Percentiles rank a stretch among this genome's conserved stretches.
Evolutionary conservation across 2,329 filamentous ascomycete species (phyloP).

Genomic region (Monascus ruber): DNA sequence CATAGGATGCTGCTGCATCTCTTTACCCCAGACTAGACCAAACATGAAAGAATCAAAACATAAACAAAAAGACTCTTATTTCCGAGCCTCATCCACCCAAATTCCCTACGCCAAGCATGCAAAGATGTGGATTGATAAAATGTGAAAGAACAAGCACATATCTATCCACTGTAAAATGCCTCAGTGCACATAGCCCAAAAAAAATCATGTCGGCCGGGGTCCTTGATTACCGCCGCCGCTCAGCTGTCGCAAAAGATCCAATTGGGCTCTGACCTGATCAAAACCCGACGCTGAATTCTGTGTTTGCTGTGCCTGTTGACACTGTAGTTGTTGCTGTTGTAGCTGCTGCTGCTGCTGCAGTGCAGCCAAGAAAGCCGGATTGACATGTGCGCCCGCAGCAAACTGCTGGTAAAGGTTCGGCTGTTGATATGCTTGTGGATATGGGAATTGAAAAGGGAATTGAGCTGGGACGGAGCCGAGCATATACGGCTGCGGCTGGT

Average conservation of each 20-base stretch:
- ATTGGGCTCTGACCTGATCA: conserved; percentile 30
- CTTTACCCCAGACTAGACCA: too few species aligned
- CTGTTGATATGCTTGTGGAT: conserved; percentile 30
- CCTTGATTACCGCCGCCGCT: conserved; percentile 21
- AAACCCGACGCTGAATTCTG: conserved; percentile 24
- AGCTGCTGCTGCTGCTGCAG: conserved; percentile 31
- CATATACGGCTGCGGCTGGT: conserved; percentile 18
- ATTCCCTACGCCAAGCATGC: too few species aligned
- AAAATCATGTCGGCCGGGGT: conserved; percentile 15
- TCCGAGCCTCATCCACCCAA: too few species aligned
- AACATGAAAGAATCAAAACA: too few species aligned
- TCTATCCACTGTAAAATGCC: too few species aligned
- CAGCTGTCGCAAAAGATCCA: conserved; percentile 29
- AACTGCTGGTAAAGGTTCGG: conserved; percentile 32
- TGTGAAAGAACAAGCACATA: too few species aligned
- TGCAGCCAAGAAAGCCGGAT: conserved; percentile 46
- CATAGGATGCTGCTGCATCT: too few species aligned
- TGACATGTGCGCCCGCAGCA: conserved; percentile 40
- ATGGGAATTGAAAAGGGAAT: conserved; percentile 29
- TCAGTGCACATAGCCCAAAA: too few species aligned
- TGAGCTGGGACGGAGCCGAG: conserved; percentile 17
- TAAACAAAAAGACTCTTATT: too few species aligned
- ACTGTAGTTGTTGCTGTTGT: conserved; percentile 16
- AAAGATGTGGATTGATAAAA: too few species aligned
- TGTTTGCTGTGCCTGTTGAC: conserved; percentile 8